Conservation (phyloP, 73 alveolate genomes). For the Paramecium caudatum region DNA sequence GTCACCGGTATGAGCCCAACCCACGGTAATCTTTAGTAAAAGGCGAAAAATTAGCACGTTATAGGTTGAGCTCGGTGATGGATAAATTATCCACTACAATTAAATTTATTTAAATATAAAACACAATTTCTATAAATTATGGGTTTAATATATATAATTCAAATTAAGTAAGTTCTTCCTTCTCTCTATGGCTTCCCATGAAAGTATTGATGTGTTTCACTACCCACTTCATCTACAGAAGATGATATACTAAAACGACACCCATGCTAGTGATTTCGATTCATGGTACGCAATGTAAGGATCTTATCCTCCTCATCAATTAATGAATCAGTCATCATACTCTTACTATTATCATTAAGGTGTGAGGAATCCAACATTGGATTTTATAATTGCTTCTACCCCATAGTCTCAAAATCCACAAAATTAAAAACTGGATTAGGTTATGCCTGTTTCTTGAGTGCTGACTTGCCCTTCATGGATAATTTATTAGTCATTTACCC, state of each 20-base stretch:
- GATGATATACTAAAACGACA: not conserved
- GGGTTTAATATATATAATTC: constrained; percentile 74
- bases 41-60: constrained; percentile 99
- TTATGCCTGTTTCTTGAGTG: not conserved
- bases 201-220: not conserved
- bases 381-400: not conserved
- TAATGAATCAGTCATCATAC: not conserved
- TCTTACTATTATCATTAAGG: not conserved
- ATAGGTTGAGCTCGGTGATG: constrained; percentile 97
- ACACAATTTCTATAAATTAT: constrained; percentile 63
- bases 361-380: not conserved
- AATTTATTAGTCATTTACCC: too few relatives aligned
- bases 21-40: constrained; percentile 99
- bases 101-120: constrained; percentile 50
- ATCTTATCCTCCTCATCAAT: not conserved
- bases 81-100: not conserved
- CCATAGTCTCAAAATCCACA: not conserved
- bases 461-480: not conserved
- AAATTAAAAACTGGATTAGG: not conserved
- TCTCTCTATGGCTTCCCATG: not conserved
- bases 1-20: constrained; percentile 90
- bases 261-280: not conserved
- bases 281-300: not conserved
- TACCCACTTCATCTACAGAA: not conserved
- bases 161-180: not conserved